phyloP scores from a whole-genome alignment of 805 yeast species.

The Candida ulmi region DNA sequence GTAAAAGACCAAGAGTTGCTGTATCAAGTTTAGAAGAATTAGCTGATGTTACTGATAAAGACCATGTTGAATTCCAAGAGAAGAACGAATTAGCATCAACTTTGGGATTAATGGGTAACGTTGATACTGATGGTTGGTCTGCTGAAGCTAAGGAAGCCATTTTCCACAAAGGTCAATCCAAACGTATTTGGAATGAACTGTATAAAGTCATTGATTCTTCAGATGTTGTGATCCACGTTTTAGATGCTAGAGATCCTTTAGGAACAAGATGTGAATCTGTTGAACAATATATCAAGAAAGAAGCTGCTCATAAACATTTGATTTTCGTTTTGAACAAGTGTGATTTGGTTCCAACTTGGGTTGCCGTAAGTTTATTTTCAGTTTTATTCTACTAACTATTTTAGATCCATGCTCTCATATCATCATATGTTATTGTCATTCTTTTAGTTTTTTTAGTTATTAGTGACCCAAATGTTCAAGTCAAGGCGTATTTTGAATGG shows the following conservation, averaged over 20 bases:
- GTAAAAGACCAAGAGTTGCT: constrained; percentile 83
- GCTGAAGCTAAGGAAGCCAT: constrained; percentile 93
- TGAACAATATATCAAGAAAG: constrained; percentile 87
- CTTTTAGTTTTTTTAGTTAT: neutral
- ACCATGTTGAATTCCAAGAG: constrained; percentile 59
- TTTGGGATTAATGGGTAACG: constrained; percentile 70
- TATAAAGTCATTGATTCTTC: constrained; percentile 97
- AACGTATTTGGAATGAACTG: constrained; percentile 97
- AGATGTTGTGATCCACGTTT: constrained; percentile 92
- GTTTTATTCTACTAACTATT: constrained; percentile 9
- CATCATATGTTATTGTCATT: neutral
- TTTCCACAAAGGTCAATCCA: constrained; percentile 95
- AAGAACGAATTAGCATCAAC: constrained; percentile 71
- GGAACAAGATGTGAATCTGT: constrained; percentile 94
- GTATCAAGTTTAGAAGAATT: constrained; percentile 77
- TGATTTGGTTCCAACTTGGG: constrained; percentile 99
- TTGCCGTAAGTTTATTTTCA: constrained; percentile 84
- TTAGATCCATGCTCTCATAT: neutral
- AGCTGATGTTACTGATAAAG: constrained; percentile 51
- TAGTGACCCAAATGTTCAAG: constrained; percentile 71
- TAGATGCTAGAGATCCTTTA: constrained; percentile 95
- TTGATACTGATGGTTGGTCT: constrained; percentile 71
- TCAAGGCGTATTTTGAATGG: constrained; percentile 56
- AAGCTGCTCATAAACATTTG: constrained; percentile 94
- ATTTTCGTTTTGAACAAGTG: constrained; percentile 93